Base-by-base conservation (phyloP, 2,329 filamentous ascomycete genomes). In the Neophaeococcomyces mojaviensis region DNA sequence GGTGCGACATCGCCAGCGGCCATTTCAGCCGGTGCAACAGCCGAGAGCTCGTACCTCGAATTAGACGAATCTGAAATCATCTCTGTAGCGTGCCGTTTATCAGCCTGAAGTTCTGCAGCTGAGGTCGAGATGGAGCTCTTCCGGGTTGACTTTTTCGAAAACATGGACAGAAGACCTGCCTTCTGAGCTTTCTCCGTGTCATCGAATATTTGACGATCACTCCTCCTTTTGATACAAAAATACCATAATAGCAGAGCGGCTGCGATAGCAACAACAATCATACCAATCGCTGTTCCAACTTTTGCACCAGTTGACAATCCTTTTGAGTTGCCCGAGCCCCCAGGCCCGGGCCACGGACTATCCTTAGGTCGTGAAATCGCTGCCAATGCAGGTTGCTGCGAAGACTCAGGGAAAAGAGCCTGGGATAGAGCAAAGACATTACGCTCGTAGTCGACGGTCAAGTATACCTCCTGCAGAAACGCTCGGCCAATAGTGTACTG, bases 351-450 rank as follows among this genome's bases (percentile, higher is more conserved):
- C 35, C 43, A 58, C 15, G 43, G 44, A 44, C 52, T 56, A 37
- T 52, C 48, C 18, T 44, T 36, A 2, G 57, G 56, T 19, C 47
- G 47, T 9, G 52, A 49, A 28, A 61, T 61, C 16, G 46, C 39
- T n/a, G 52, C 40, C 24, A 61, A 49, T 26, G 58, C 51, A 79
- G 81, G 54, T 85, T 82, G 48, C 47, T 33, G 48, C 52, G 36
- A 58, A 55, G n/a, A 51, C 34, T 26, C 36, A 8, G 55, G 55
- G 43, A 63, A 63, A 19, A 53, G 50, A 6, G 62, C 62, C 39
- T 65, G 58, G 26, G 60, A 59, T 15, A 66, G 47, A 2, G 62
- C 62, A 44, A 66, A 67, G 30, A 59, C 61, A 18, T 58, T 55
- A 7, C 63, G 55, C 43, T 65, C 62, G 47, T 64, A 66, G 47